A percentile compares a stretch with the other conserved stretches of the same genome.
Conservation (phyloP, 176 grass and related monocot species). For the Lolium rigidum region DNA sequence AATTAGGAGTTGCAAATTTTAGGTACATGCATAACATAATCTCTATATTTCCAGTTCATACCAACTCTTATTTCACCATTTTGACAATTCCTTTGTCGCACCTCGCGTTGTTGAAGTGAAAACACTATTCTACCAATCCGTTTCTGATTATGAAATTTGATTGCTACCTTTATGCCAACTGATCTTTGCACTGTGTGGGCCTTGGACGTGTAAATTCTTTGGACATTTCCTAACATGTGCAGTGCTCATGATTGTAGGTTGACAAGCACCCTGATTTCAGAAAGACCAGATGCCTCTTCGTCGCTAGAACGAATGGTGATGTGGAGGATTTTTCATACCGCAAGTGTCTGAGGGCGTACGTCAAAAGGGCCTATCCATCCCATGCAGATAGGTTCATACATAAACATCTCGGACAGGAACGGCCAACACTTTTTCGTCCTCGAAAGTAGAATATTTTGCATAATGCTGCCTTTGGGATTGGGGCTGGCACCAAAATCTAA, state of each 20-base stretch:
- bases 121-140: too few relatives aligned
- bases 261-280: conserved; percentile 63
- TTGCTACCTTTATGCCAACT: background rate
- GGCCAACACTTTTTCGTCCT: background rate
- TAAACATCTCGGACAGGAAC: conserved; percentile 42
- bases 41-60: background rate
- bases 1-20: background rate
- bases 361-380: conserved; percentile 66
- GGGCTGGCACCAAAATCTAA: background rate
- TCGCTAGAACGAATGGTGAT: conserved; percentile 67
- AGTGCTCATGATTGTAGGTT: conserved; percentile 57
- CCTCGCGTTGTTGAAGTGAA: too few relatives aligned
- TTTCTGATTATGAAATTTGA: too few relatives aligned
- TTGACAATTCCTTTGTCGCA: too few relatives aligned
- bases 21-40: background rate
- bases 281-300: conserved; percentile 72
- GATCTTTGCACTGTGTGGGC: conserved; percentile 16
- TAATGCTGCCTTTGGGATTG: background rate
- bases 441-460: background rate
- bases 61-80: background rate
- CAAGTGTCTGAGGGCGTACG: conserved; percentile 75
- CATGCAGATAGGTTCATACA: conserved; percentile 63
- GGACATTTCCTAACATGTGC: conserved; percentile 15
- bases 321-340: conserved; percentile 84
- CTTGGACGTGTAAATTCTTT: conserved; percentile 5